Conservation (phyloP, 2,329 filamentous ascomycete species). For the Emergomyces orientalis region DNA sequence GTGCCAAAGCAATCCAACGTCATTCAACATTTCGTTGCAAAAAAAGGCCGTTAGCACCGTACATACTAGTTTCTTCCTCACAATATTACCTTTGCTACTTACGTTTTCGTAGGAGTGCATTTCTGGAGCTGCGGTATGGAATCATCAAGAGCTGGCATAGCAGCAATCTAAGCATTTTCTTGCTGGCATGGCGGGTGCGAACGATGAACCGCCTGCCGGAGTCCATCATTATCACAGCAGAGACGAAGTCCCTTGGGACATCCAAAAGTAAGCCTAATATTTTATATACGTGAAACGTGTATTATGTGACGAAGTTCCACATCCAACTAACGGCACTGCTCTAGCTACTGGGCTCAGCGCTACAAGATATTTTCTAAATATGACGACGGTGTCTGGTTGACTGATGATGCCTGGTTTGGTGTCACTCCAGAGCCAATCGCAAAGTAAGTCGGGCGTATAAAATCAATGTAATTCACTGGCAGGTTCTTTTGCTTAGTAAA, state of each 20-base stretch:
- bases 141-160: not conserved
- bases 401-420: conserved; percentile 91
- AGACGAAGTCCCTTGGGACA: conserved; percentile 66
- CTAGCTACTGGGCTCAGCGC: conserved; percentile 82
- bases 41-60: too few species aligned
- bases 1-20: not conserved
- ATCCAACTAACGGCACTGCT: conserved; percentile 7
- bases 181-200: conserved; percentile 24
- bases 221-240: conserved; percentile 66
- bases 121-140: conserved; percentile 1
- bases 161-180: not conserved
- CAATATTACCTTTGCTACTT: not conserved
- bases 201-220: conserved; percentile 33
- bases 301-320: not conserved
- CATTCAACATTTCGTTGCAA: not conserved
- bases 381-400: conserved; percentile 80
- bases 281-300: not conserved
- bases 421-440: conserved; percentile 92
- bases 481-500: not conserved
- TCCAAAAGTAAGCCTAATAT: conserved; percentile 60
- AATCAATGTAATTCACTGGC: not conserved
- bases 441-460: conserved; percentile 45
- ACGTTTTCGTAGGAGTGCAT: not conserved
- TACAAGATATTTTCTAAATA: conserved; percentile 81
- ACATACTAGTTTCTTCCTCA: not conserved